Percentiles rank a stretch among this genome's conserved stretches.
Conservation (phyloP, 257 asterid species). For the Gentiana macrophylla region DNA sequence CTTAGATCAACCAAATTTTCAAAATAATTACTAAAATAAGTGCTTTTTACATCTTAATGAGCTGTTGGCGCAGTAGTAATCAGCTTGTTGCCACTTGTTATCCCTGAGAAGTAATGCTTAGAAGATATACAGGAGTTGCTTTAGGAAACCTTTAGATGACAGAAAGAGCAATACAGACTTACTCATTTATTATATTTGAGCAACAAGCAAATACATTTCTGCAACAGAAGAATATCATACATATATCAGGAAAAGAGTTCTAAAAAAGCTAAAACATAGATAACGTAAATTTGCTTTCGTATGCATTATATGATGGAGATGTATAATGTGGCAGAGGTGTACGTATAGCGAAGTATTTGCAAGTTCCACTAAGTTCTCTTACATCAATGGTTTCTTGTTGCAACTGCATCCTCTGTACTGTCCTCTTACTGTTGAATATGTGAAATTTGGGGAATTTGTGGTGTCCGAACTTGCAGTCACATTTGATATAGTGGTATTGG, state of each 20-base stretch:
- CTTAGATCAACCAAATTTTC: too few species aligned
- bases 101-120: conserved; percentile 2
- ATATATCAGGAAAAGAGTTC: too few species aligned
- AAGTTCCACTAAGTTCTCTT: too few species aligned
- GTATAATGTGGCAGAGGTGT: too few species aligned
- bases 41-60: conserved; percentile 3
- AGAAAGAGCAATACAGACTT: not conserved
- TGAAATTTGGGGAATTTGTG: too few species aligned
- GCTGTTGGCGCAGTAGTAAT: conserved; percentile 1
- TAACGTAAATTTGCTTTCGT: too few species aligned
- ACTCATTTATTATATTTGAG: not conserved
- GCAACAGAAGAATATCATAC: not conserved
- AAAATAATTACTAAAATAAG: not conserved
- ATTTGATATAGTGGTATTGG: not conserved
- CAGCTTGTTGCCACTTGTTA: conserved; percentile 4
- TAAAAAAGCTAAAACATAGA: too few species aligned
- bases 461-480: not conserved
- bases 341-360: too few species aligned
- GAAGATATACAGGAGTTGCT: not conserved
- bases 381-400: too few species aligned
- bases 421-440: too few species aligned
- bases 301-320: too few species aligned
- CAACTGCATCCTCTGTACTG: too few species aligned
- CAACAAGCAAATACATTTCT: conserved; percentile 10
- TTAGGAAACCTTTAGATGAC: not conserved